Percentiles rank a stretch among this genome's conserved stretches.
These are phyloP conservation scores for Endotrypanum monterogeii DNA, from an alignment of 208 protist species.

Conservation along the genomic window DNA sequence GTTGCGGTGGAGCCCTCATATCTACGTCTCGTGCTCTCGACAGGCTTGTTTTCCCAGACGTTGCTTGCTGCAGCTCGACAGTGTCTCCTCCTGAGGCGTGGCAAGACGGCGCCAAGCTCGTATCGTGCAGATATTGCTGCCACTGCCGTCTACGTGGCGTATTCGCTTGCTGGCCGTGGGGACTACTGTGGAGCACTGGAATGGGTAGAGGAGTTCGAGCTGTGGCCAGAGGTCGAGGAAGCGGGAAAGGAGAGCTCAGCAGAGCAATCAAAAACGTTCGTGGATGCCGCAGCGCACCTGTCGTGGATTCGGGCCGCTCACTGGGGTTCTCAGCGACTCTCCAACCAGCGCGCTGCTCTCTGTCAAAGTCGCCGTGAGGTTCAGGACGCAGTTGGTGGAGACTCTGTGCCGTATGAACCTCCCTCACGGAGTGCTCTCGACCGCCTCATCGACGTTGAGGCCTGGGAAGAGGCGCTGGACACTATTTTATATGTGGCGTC, in stretches of 20 bases:
- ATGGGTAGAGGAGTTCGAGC: conserved; percentile 16
- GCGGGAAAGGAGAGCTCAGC: neutral
- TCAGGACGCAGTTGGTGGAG: neutral
- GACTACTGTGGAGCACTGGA: conserved; percentile 13
- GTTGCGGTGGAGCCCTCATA: neutral
- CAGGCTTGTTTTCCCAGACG: neutral
- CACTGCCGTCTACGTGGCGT: conserved; percentile 14
- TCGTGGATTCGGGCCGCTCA: conserved; percentile 14
- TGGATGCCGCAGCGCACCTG: conserved; percentile 10
- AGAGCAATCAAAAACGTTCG: neutral
- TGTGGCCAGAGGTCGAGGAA: neutral
- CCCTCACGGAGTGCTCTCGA: conserved; percentile 14
- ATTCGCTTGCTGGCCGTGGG: conserved; percentile 9
- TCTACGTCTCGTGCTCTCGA: neutral
- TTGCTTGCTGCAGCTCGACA: neutral
- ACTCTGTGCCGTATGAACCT: neutral
- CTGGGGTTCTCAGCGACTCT: neutral
- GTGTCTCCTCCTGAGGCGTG: conserved; percentile 7
- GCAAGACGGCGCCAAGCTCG: neutral
- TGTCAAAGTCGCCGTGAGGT: neutral
- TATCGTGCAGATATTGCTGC: neutral
- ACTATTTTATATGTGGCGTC: conserved; percentile 10
- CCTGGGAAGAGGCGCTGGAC: conserved; percentile 32
- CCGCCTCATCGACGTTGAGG: conserved; percentile 22
- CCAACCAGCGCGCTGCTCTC: conserved; percentile 15